A percentile compares a stretch with the other conserved stretches of the same genome.
phyloP scores from a whole-genome alignment of 768 basidiomycete genomes.

The Tylopilus rubrobrunneus region DNA sequence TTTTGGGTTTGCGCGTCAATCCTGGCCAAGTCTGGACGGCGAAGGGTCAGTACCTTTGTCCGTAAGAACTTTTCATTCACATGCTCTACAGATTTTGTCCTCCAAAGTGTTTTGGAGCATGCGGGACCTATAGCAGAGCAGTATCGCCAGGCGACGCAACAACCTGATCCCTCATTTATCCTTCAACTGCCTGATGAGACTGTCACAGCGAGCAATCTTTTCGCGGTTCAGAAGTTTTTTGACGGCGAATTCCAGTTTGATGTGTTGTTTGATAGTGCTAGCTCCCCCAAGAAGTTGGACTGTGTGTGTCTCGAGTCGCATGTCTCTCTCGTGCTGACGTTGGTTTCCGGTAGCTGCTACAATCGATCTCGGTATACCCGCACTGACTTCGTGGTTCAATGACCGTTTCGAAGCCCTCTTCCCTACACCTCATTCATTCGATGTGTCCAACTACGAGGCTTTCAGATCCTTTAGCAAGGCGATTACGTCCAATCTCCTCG shows the following conservation, averaged over 20 bases:
- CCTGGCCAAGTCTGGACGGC: constrained; percentile 79
- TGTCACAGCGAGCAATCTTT: constrained; percentile 72
- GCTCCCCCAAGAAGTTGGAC: constrained; percentile 58
- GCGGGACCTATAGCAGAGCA: constrained; percentile 52
- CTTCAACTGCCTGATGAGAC: constrained; percentile 75
- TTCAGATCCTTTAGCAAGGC: constrained; percentile 78
- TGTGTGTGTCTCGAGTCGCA: constrained; percentile 41
- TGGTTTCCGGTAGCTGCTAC: constrained; percentile 42
- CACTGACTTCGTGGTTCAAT: constrained; percentile 57
- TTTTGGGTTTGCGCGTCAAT: constrained; percentile 56
- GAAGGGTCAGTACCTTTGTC: constrained; percentile 48
- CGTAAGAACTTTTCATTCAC: background rate
- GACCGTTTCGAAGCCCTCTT: constrained; percentile 67
- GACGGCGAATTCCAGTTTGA: constrained; percentile 88
- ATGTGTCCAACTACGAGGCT: constrained; percentile 41
- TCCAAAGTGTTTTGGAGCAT: constrained; percentile 54
- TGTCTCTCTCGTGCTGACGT: constrained; percentile 2
- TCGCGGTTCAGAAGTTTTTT: constrained; percentile 81
- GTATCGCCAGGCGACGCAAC: constrained; percentile 43
- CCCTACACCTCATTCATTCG: constrained; percentile 58
- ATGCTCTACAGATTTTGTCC: constrained; percentile 49
- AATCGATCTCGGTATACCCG: constrained; percentile 67
- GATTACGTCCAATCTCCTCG: constrained; percentile 87
- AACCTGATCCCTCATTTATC: constrained; percentile 79
- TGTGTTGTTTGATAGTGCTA: constrained; percentile 79